Base-by-base conservation (phyloP, 2,329 filamentous ascomycete genomes). In the Penicillium thymicola region DNA sequence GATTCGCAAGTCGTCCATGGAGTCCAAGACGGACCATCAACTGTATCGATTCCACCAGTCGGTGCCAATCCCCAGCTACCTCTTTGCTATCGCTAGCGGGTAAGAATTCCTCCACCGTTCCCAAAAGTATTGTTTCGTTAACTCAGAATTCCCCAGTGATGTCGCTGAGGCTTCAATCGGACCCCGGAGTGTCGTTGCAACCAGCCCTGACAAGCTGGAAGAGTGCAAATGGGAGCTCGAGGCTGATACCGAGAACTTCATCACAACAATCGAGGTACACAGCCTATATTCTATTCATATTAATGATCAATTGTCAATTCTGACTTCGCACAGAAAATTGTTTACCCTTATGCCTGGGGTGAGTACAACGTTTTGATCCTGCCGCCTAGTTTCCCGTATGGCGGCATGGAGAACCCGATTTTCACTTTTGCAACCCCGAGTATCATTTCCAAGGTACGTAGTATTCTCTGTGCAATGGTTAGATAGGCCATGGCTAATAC, bases 391-490 rank as follows among this genome's bases (percentile, higher is more conserved):
- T 97, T 96, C 72, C 91, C 91, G 0, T 95, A 94, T 67, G 91
- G 90, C 67, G 89, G 88, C 75, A 76, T 77, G 82, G 92, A 96
- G 74, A 96, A 97, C 71, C 92, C 92, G 0, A 86, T 96, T 51
- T 96, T 89, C 76, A 97, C 94, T 0, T 97, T 96, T 72, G 93
- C 92, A 1, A 97, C 94, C 1, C 93, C 93, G 2, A 96, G 92
- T 36, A 89, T 97, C 65, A 92, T 99, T 69, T 94, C 89, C 55
- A 93, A 93, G 46, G 83, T 75, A 64, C 43, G 36, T 27, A 27
- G 9, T 9, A 25, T 42, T 16, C 25, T 36, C 28, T 1, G 4
- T 14, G 2, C 3, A 13, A 25, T 18, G 14, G 5, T n/a, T 21
- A 10, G 4, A 10, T 38, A n/a, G 16, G 16, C 30, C 9, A n/a